Conservation (phyloP, 352 stramenopile genomes). For the Globisporangium okanoganense region DNA sequence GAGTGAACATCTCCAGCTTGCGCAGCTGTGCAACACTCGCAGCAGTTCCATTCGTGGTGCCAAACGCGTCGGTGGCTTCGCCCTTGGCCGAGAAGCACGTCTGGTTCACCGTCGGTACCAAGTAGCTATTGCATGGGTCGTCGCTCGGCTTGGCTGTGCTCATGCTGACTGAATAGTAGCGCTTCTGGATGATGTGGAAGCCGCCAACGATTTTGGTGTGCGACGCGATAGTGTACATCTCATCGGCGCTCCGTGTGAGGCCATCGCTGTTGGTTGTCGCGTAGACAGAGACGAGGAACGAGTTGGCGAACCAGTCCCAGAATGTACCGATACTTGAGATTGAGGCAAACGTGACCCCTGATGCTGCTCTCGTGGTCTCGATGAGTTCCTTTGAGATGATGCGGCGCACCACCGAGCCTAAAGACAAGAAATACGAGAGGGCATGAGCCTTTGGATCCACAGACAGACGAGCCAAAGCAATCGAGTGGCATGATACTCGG, state of each 20-base stretch:
- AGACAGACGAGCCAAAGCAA: background rate
- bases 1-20: conserved; percentile 59
- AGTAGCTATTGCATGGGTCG: conserved; percentile 46
- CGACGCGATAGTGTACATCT: conserved; percentile 56
- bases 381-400: conserved; percentile 58
- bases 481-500: background rate
- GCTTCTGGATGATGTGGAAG: conserved; percentile 59
- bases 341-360: conserved; percentile 29
- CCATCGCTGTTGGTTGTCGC: conserved; percentile 26
- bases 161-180: conserved; percentile 45
- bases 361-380: conserved; percentile 30
- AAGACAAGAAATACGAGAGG: background rate
- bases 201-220: conserved; percentile 61
- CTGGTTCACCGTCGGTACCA: conserved; percentile 28
- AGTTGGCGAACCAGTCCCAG: conserved; percentile 66
- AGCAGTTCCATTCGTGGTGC: conserved; percentile 31
- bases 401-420: conserved; percentile 48
- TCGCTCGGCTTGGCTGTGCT: conserved; percentile 29
- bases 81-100: conserved; percentile 35
- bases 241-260: conserved; percentile 8
- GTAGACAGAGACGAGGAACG: conserved; percentile 48
- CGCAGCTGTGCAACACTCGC: conserved; percentile 21
- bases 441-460: background rate
- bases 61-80: conserved; percentile 35
- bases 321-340: conserved; percentile 42